A percentile compares a stretch with the other conserved stretches of the same genome.
phyloP scores from a whole-genome alignment of 2,329 filamentous ascomycete species.

The Verticillium zaregamsianum region DNA sequence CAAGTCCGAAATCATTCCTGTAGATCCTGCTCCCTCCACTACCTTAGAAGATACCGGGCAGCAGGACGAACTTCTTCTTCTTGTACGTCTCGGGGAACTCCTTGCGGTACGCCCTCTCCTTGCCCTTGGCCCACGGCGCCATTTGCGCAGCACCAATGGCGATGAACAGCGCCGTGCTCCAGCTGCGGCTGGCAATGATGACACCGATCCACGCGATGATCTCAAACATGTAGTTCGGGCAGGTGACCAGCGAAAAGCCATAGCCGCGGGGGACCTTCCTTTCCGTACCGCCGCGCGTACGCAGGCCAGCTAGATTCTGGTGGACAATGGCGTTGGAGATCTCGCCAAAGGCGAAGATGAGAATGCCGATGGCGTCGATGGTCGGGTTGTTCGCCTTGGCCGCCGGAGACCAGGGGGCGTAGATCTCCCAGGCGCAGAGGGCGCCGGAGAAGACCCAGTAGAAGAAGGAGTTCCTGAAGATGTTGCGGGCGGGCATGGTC shows the following conservation, averaged over 20 bases:
- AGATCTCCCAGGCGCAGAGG: slow-evolving; percentile 80
- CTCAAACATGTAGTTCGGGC: slow-evolving; percentile 97
- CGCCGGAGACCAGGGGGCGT: slow-evolving; percentile 68
- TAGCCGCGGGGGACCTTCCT: slow-evolving; percentile 83
- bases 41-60: slow-evolving; percentile 69
- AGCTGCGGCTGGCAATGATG: slow-evolving; percentile 73
- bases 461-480: slow-evolving; percentile 92
- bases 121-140: slow-evolving; percentile 83
- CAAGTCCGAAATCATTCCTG: neutral
- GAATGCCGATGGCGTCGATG: slow-evolving; percentile 64
- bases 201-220: slow-evolving; percentile 81
- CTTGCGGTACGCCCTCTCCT: slow-evolving; percentile 84
- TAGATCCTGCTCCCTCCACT: neutral
- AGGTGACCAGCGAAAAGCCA: slow-evolving; percentile 83
- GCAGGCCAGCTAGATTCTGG: slow-evolving; percentile 70
- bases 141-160: slow-evolving; percentile 72
- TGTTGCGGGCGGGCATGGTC: slow-evolving; percentile 88
- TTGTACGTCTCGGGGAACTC: slow-evolving; percentile 93
- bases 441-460: slow-evolving; percentile 87
- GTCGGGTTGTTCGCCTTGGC: slow-evolving; percentile 44
- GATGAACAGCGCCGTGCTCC: slow-evolving; percentile 74
- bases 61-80: slow-evolving; percentile 82
- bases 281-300: slow-evolving; percentile 75
- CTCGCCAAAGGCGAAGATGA: slow-evolving; percentile 74
- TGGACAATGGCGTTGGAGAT: slow-evolving; percentile 77